These are phyloP conservation scores for Chaetomium sp. DNA, from an alignment of 2,329 filamentous ascomycete species.

Conservation along the genomic window DNA sequence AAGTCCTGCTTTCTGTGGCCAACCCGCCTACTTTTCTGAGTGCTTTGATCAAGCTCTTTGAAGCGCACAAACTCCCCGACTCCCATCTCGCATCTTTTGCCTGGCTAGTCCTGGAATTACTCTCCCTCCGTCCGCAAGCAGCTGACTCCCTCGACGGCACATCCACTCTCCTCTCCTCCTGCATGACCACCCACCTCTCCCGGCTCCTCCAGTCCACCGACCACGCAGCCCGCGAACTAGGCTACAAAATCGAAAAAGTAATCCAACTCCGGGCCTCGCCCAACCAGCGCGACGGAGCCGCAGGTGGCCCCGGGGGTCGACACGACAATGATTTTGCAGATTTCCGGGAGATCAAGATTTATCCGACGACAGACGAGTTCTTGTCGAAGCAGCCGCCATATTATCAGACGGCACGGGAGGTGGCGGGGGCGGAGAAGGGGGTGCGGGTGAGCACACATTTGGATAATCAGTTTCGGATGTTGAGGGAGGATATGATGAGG, in stretches of 20 bases:
- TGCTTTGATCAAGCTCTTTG: conserved; percentile 33
- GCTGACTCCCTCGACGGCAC: conserved; percentile 15
- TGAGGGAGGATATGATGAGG: conserved; percentile 64
- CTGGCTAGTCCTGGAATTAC: conserved; percentile 45
- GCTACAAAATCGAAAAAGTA: conserved; percentile 34
- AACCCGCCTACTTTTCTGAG: conserved; percentile 51
- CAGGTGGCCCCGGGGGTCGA: conserved; percentile 51
- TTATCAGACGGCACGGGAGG: conserved; percentile 45
- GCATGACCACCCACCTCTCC: conserved; percentile 20
- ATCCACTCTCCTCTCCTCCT: conserved; percentile 17
- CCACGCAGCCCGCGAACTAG: conserved; percentile 23
- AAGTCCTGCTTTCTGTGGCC: conserved; percentile 40
- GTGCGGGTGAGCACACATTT: conserved; percentile 45
- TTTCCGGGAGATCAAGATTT: conserved; percentile 54
- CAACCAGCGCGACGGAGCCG: not conserved
- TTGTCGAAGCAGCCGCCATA: conserved; percentile 46
- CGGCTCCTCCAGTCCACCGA: conserved; percentile 24
- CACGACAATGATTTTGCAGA: conserved; percentile 67
- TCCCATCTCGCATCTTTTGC: conserved; percentile 34
- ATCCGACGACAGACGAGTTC: conserved; percentile 62
- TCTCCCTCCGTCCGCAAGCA: conserved; percentile 29
- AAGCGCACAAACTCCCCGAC: conserved; percentile 27
- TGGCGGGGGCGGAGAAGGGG: conserved; percentile 34
- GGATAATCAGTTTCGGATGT: conserved; percentile 65
- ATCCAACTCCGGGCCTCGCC: conserved; percentile 28